Percentiles rank a stretch among this genome's conserved stretches.
Evolutionary conservation across 2,329 filamentous ascomycete genomes (phyloP).

Genomic region (Sporothrix pallida): DNA sequence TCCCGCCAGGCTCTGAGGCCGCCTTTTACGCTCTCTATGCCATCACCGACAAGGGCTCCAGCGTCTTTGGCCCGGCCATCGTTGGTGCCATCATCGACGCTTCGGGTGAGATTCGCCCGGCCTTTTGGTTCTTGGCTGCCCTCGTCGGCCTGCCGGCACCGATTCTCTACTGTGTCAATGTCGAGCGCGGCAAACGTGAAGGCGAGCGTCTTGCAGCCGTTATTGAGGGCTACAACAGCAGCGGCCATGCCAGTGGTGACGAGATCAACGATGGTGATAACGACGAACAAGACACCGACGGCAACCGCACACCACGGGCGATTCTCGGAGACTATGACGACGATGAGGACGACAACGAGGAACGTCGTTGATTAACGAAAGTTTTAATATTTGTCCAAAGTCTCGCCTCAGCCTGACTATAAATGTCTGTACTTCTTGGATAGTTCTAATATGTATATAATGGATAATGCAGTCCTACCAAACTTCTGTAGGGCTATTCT

Average conservation of each 20-base stretch:
- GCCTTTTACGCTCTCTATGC: conserved; percentile 97
- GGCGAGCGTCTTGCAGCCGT: conserved; percentile 67
- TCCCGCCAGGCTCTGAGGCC: conserved; percentile 91
- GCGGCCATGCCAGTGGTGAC: conserved; percentile 26
- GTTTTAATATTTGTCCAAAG: not conserved
- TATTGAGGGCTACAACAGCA: conserved; percentile 56
- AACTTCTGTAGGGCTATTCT: not conserved
- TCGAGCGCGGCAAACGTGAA: conserved; percentile 76
- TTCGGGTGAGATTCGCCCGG: conserved; percentile 78
- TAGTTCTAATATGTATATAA: not conserved
- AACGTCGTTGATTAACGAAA: not conserved
- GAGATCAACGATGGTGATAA: conserved; percentile 29
- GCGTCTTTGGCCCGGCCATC: conserved; percentile 90
- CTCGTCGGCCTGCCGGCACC: conserved; percentile 86
- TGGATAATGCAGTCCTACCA: not conserved
- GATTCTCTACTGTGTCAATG: conserved; percentile 82
- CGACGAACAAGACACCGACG: conserved; percentile 40
- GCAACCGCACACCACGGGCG: conserved; percentile 45
- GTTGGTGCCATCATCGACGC: conserved; percentile 90
- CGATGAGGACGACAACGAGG: conserved; percentile 33
- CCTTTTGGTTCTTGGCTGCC: conserved; percentile 88
- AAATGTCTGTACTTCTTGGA: not conserved
- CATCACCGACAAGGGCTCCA: conserved; percentile 96
- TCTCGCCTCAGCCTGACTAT: not conserved
- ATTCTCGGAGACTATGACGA: conserved; percentile 47